A percentile compares a stretch with the other conserved stretches of the same genome.
phyloP scores from a whole-genome alignment of 2,329 filamentous ascomycete species.

The Grosmannia serpens region DNA sequence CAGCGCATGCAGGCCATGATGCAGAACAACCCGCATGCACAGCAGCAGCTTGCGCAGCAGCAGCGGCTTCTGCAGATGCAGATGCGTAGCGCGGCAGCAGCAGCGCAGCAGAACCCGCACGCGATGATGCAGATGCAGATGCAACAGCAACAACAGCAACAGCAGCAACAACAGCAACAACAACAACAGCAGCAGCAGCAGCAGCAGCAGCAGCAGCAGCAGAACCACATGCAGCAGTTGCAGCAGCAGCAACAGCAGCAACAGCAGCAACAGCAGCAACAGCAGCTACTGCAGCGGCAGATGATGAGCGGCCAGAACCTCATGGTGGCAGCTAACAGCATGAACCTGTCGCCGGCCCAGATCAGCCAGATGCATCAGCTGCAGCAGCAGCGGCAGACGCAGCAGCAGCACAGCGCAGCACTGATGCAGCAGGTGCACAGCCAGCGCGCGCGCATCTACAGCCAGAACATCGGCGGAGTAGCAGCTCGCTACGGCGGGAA shows the following conservation, averaged over 20 bases:
- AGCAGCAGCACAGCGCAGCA: slow-evolving; percentile 16
- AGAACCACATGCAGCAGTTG: slow-evolving; percentile 27
- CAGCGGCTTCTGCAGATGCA: slow-evolving; percentile 23
- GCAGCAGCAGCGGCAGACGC: slow-evolving; percentile 15
- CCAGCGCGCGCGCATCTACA: slow-evolving; percentile 21
- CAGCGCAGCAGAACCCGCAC: slow-evolving; percentile 17
- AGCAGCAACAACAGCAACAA: slow-evolving; percentile 25
- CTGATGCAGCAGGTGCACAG: background rate
- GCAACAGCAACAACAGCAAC: slow-evolving; percentile 14
- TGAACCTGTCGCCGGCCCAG: slow-evolving; percentile 19
- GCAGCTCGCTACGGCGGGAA: slow-evolving; percentile 27
- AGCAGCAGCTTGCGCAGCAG: slow-evolving; percentile 20
- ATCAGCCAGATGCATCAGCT: slow-evolving; percentile 16
- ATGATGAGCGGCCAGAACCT: slow-evolving; percentile 15
- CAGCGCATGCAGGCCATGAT: slow-evolving; percentile 15
- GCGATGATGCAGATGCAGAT: slow-evolving; percentile 21
- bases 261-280: slow-evolving; percentile 26
- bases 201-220: slow-evolving; percentile 12
- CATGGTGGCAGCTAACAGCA: slow-evolving; percentile 15
- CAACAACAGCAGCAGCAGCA: slow-evolving; percentile 16
- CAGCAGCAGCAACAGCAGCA: slow-evolving; percentile 14
- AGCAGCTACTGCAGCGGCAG: slow-evolving; percentile 23
- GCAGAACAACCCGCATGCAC: slow-evolving; percentile 24
- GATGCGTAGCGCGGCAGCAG: slow-evolving; percentile 18
- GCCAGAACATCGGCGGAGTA: slow-evolving; percentile 23